Evolutionary conservation across 2,329 filamentous ascomycete species (phyloP).

Genomic region (Mariannaea elegans): DNA sequence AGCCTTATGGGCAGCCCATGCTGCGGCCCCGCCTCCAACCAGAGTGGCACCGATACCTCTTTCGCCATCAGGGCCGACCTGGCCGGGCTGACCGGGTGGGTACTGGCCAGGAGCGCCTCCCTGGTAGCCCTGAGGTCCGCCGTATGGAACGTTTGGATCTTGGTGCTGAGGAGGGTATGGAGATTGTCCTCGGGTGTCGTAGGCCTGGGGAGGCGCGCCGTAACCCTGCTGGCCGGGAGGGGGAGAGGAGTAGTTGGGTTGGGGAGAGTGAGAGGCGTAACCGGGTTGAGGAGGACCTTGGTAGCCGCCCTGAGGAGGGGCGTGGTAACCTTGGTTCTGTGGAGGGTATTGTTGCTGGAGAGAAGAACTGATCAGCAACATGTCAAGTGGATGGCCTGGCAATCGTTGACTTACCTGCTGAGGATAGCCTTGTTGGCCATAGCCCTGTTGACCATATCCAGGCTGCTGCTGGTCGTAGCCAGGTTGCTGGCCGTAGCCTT

Average conservation of each 20-base stretch:
- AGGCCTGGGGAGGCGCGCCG: constrained; percentile 27
- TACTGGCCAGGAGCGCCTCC: constrained; percentile 36
- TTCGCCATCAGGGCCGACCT: constrained; percentile 52
- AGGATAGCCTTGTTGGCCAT: constrained; percentile 37
- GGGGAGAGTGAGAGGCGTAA: constrained; percentile 36
- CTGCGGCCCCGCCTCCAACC: constrained; percentile 62
- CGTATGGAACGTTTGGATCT: constrained; percentile 30
- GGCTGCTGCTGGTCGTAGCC: constrained; percentile 33
- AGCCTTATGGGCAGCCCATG: constrained; percentile 61
- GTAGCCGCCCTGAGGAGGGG: constrained; percentile 25
- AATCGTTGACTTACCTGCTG: constrained; percentile 23
- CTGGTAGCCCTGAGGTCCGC: constrained; percentile 37
- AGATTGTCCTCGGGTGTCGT: constrained; percentile 32
- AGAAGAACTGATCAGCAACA: background rate
- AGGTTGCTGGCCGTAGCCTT: constrained; percentile 28
- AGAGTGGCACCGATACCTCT: constrained; percentile 65
- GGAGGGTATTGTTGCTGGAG: constrained; percentile 35
- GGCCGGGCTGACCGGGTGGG: constrained; percentile 39
- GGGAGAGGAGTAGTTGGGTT: constrained; percentile 35
- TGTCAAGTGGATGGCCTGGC: background rate
- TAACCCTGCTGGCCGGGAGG: constrained; percentile 38
- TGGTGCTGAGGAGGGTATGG: constrained; percentile 37
- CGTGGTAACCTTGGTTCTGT: constrained; percentile 24
- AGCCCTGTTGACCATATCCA: constrained; percentile 32
- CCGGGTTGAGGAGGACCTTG: constrained; percentile 31